Evolutionary conservation across 1,139 yeast species (phyloP), one percentile per base, ranked within the genome.

Genomic region (Yamadazyma triangularis): DNA sequence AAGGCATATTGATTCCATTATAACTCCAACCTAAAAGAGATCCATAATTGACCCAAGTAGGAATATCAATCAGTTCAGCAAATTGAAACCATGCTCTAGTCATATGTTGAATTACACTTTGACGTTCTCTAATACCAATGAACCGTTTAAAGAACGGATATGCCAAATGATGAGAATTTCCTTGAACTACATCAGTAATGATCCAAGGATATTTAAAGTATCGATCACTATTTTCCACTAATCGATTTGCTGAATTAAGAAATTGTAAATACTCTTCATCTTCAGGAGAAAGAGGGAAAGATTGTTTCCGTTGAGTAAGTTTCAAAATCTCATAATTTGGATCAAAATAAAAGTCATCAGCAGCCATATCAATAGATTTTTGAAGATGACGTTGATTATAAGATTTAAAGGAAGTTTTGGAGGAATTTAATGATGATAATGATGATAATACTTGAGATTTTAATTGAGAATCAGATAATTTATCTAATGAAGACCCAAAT

Each of bases 41-140:
- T 7, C 89, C 89, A 48, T 79, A 83, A 24, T 83, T 77, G 23
- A 79, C 56, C 85, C 87, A 79, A 13, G 75, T 58, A 13, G 70
- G 60, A 13, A 78, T 53, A 2, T 71, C 73, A 39, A 72, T 69
- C 13, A 73, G 61, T 30, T 67, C 70, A 5, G 79, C 60, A 47
- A 81, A 78, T 41, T 63, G 64, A 39, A 76, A 66, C 84, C 85
- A 79, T 1, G 73, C 68, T 25, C 79, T 46, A 19, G 70, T 58
- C 56, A 76, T 50, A 31, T 73, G 76, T 35, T 73, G 79, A 38
- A 77, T 50, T 18, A 69, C 57, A 36, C 70, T 56, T 38, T 65
- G 67, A 28, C 72, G 60, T 44, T 69, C 71, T 15, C 65, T 48
- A 36, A 58, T 57, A 11, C 64, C 51, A 18, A 67, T 53, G 32